Percentiles rank a stretch among this genome's conserved stretches.
Evolutionary conservation across 345 rosid genomes (phyloP).

Genomic region (Syzygium oleosum): DNA sequence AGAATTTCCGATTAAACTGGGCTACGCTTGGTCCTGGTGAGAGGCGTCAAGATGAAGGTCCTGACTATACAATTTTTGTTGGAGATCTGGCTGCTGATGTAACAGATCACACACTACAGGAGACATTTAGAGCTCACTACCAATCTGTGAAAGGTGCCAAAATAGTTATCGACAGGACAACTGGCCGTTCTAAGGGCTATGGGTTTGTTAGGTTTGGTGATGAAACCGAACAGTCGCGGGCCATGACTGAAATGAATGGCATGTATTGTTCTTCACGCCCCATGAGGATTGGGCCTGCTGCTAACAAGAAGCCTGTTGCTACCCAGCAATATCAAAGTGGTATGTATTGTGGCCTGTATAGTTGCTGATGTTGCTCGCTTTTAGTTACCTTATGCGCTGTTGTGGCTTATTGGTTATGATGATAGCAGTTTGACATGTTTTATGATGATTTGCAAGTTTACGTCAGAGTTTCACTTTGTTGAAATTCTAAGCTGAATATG

Average conservation of each 20-base stretch:
- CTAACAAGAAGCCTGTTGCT: conserved; percentile 59
- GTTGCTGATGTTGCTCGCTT: not conserved
- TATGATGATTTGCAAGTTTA: not conserved
- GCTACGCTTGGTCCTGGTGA: conserved; percentile 86
- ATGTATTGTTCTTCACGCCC: conserved; percentile 73
- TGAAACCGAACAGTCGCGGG: conserved; percentile 71
- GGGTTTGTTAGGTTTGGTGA: conserved; percentile 92
- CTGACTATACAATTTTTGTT: conserved; percentile 77
- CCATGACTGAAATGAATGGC: conserved; percentile 97
- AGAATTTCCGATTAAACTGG: conserved; percentile 83
- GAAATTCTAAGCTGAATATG: not conserved
- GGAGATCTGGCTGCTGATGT: conserved; percentile 96
- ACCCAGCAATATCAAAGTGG: conserved; percentile 70
- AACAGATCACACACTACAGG: conserved; percentile 63
- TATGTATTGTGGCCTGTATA: conserved; percentile 15
- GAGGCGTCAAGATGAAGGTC: conserved; percentile 77
- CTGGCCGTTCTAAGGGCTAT: conserved; percentile 94
- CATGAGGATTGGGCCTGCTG: conserved; percentile 93
- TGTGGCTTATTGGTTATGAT: not conserved
- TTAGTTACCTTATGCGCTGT: not conserved
- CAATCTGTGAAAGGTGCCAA: conserved; percentile 84
- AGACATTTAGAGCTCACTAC: conserved; percentile 58
- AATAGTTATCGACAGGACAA: conserved; percentile 80
- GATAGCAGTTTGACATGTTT: not conserved
- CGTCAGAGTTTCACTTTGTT: not conserved